phyloP scores from a whole-genome alignment of 2,329 filamentous ascomycete species.

The Hypoxylon sp. region DNA sequence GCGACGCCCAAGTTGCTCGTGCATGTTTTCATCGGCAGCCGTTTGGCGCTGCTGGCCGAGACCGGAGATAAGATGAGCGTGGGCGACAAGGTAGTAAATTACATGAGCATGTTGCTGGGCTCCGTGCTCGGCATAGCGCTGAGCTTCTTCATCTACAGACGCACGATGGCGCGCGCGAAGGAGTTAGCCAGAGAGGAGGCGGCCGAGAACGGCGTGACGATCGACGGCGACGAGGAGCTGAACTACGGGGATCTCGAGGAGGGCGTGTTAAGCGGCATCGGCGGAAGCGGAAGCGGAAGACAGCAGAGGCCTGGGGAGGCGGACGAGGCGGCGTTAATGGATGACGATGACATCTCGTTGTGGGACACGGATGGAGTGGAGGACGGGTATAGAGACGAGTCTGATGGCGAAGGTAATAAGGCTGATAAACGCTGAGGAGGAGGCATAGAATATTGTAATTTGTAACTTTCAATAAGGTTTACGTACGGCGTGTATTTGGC shows the following conservation, averaged over 20 bases:
- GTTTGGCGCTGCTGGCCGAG: constrained; percentile 87
- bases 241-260: constrained; percentile 64
- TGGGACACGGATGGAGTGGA: constrained; percentile 64
- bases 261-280: constrained; percentile 54
- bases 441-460: constrained; percentile 19
- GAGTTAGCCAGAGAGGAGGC: constrained; percentile 68
- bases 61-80: constrained; percentile 85
- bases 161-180: constrained; percentile 74
- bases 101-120: constrained; percentile 82
- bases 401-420: constrained; percentile 39
- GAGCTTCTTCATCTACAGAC: constrained; percentile 87
- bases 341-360: constrained; percentile 72
- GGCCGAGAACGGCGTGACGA: constrained; percentile 55
- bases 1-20: constrained; percentile 90
- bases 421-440: constrained; percentile 22
- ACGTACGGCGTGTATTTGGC: constrained; percentile 28
- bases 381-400: constrained; percentile 45
- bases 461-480: constrained; percentile 10
- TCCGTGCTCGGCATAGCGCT: constrained; percentile 79
- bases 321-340: constrained; percentile 69
- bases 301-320: constrained; percentile 61
- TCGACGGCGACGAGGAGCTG: constrained; percentile 47
- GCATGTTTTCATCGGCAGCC: constrained; percentile 90
- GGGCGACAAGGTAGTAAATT: constrained; percentile 85
- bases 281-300: constrained; percentile 45